A percentile compares a stretch with the other conserved stretches of the same genome.
Evolutionary conservation across 306 rosid species (phyloP).

Genomic region (Prinsepia uniflora): DNA sequence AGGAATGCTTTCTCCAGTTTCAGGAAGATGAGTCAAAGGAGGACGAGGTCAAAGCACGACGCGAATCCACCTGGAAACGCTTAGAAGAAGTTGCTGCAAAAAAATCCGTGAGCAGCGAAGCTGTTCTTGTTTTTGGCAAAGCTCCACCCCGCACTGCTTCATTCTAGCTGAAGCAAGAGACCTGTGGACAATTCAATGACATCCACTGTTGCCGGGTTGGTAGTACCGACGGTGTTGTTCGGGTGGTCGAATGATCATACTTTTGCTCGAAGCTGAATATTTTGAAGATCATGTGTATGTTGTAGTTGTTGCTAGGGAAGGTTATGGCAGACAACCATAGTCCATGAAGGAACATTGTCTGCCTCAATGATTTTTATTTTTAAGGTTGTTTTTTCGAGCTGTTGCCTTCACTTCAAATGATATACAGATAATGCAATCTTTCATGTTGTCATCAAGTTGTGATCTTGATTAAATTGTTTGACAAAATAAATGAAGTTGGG

Average conservation of each 20-base stretch:
- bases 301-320: slow-evolving; percentile 6
- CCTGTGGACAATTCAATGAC: slow-evolving; percentile 11
- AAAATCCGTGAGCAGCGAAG: slow-evolving; percentile 48
- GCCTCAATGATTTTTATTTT: slow-evolving; percentile 11
- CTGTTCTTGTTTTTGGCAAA: slow-evolving; percentile 36
- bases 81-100: slow-evolving; percentile 59
- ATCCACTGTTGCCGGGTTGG: slow-evolving; percentile 10
- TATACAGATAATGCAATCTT: slow-evolving; percentile 2
- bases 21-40: slow-evolving; percentile 53
- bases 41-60: slow-evolving; percentile 40
- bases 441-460: too few relatives aligned
- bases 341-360: slow-evolving; percentile 9
- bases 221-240: not conserved
- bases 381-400: not conserved
- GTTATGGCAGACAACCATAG: slow-evolving; percentile 9
- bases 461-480: too few relatives aligned
- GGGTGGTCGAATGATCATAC: slow-evolving; percentile 19
- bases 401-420: not conserved
- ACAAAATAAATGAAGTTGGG: too few relatives aligned
- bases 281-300: slow-evolving; percentile 6
- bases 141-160: slow-evolving; percentile 14
- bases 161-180: slow-evolving; percentile 6
- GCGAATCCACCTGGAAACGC: slow-evolving; percentile 65
- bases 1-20: slow-evolving; percentile 59
- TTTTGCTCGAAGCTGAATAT: slow-evolving; percentile 11